Conservation (phyloP, 2,329 filamentous ascomycete species). For the Diaporthe batatas region DNA sequence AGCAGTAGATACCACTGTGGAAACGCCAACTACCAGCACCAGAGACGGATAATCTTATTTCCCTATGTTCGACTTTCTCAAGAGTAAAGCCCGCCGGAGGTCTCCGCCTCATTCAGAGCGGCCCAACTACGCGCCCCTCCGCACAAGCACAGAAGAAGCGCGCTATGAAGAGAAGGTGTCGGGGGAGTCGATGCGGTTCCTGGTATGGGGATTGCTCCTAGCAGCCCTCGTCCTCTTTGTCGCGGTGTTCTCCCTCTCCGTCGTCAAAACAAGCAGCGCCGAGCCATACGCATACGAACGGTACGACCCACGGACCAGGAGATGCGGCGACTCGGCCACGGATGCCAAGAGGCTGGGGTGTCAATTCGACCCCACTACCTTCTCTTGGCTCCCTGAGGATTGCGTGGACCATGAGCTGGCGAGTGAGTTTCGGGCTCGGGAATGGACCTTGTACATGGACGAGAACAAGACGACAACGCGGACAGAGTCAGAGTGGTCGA, state of each 20-base stretch:
- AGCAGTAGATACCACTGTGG: neutral
- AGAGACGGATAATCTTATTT: neutral
- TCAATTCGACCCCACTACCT: neutral
- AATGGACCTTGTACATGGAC: neutral
- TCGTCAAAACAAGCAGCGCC: neutral
- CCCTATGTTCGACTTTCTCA: constrained; percentile 2
- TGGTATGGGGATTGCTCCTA: neutral
- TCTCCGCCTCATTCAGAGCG: neutral
- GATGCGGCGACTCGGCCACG: neutral
- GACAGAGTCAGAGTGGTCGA: neutral
- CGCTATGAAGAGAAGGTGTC: constrained; percentile 3
- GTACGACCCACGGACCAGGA: neutral
- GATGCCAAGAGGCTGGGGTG: neutral
- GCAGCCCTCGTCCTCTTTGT: neutral
- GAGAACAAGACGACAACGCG: neutral
- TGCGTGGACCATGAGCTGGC: neutral
- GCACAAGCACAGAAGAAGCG: constrained; percentile 1
- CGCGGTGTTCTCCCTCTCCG: neutral
- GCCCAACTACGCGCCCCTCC: neutral
- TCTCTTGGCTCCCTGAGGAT: constrained; percentile 2
- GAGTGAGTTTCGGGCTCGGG: constrained; percentile 1
- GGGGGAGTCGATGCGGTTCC: neutral
- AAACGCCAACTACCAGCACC: neutral
- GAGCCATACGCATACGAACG: constrained; percentile 5
- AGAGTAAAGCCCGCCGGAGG: neutral